A percentile compares a stretch with the other conserved stretches of the same genome.
Evolutionary conservation across 768 basidiomycete genomes (phyloP).

Genomic region (Pleurotus ostreatus): DNA sequence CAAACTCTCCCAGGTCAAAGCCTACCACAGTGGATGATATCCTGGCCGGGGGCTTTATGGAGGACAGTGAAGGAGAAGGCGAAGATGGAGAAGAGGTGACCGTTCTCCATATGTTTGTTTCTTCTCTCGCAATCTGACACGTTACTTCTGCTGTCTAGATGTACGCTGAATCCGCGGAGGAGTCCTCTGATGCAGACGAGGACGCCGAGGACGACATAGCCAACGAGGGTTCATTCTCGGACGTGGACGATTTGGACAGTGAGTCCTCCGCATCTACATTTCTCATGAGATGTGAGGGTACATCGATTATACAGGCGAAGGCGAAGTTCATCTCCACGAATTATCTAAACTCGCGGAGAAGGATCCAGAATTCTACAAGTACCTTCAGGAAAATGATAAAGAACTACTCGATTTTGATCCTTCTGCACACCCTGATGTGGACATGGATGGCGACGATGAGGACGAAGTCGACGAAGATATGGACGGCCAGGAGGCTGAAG

Average conservation of each 20-base stretch:
- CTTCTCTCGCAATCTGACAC: slow-evolving; percentile 4
- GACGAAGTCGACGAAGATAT: slow-evolving; percentile 43
- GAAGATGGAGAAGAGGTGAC: slow-evolving; percentile 25
- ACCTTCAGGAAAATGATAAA: slow-evolving; percentile 91
- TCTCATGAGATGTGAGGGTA: too few species aligned
- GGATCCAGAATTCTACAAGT: slow-evolving; percentile 99
- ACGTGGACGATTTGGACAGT: slow-evolving; percentile 78
- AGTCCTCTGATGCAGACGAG: slow-evolving; percentile 29
- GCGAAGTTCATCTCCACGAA: slow-evolving; percentile 70
- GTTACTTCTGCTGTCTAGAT: not conserved
- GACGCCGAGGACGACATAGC: slow-evolving; percentile 40
- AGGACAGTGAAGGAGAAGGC: slow-evolving; percentile 48
- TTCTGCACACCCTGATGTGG: slow-evolving; percentile 18
- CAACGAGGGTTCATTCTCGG: slow-evolving; percentile 68
- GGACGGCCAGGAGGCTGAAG: slow-evolving; percentile 42
- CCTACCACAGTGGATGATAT: slow-evolving; percentile 76
- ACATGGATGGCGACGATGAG: slow-evolving; percentile 34
- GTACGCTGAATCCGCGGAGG: slow-evolving; percentile 11
- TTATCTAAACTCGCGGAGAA: slow-evolving; percentile 88
- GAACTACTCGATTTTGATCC: slow-evolving; percentile 83
- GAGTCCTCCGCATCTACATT: slow-evolving; percentile 12
- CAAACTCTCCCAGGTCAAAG: slow-evolving; percentile 32
- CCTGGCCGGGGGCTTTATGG: slow-evolving; percentile 70
- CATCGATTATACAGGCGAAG: slow-evolving; percentile 49
- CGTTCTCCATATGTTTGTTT: not conserved